These are phyloP conservation scores for Catharanthus roseus DNA, from an alignment of 257 asterid genomes.

Conservation along the genomic window DNA sequence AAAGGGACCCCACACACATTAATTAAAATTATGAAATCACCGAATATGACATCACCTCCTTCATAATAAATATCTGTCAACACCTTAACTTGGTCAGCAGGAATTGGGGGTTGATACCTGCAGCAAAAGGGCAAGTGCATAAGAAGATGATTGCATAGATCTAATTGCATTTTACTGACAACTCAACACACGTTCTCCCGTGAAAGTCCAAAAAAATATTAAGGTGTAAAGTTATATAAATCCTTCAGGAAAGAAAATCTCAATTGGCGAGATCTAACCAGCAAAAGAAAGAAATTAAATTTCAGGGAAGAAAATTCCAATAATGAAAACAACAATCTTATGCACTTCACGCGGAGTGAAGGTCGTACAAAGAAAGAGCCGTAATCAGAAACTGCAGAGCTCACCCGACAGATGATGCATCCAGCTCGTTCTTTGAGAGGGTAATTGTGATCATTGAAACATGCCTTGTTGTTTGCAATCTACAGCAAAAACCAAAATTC, in stretches of 20 bases:
- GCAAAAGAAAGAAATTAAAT: background rate
- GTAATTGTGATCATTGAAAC: slow-evolving; percentile 84
- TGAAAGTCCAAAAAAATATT: background rate
- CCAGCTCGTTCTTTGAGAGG: slow-evolving; percentile 74
- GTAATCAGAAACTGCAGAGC: slow-evolving; percentile 13
- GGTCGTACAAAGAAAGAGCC: background rate
- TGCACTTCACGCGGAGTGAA: background rate
- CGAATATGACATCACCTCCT: slow-evolving; percentile 48
- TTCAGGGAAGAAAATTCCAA: background rate
- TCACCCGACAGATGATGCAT: slow-evolving; percentile 66
- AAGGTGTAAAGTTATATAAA: background rate
- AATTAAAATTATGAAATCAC: background rate
- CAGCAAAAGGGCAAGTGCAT: slow-evolving; percentile 16
- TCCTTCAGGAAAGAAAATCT: background rate
- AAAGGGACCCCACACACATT: no score
- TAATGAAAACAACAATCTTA: background rate
- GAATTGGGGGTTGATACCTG: slow-evolving; percentile 88
- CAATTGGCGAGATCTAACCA: background rate
- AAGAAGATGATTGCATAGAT: background rate
- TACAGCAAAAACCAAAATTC: slow-evolving; percentile 27
- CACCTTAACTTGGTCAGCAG: slow-evolving; percentile 90
- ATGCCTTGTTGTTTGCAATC: slow-evolving; percentile 89
- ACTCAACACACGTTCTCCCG: background rate
- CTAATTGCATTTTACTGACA: background rate
- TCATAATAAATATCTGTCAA: slow-evolving; percentile 63